phyloP scores from a whole-genome alignment of 805 yeast species.

The Candida chauliodis region DNA sequence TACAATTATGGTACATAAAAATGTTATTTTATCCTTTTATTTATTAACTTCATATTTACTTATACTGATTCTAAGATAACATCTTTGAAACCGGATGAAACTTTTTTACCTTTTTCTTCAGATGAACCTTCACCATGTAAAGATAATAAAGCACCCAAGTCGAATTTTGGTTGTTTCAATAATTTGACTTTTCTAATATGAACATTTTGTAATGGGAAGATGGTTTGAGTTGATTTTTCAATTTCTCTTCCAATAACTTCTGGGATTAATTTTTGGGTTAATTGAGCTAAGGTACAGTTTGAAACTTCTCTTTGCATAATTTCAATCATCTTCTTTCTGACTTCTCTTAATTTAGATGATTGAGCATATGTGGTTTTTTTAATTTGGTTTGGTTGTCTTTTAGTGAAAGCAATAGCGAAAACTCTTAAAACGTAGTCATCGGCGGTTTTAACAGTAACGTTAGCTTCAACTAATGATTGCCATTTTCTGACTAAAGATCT shows the following conservation, averaged over 20 bases:
- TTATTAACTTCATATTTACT: conserved; percentile 9
- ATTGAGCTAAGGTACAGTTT: conserved; percentile 92
- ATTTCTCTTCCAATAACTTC: conserved; percentile 99
- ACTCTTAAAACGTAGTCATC: conserved; percentile 97
- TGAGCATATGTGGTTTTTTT: conserved; percentile 98
- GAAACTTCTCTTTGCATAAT: conserved; percentile 96
- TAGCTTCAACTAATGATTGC: conserved; percentile 98
- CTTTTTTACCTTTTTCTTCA: conserved; percentile 96
- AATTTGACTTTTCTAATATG: conserved; percentile 98
- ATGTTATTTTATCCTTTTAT: neutral
- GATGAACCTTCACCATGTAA: conserved; percentile 94
- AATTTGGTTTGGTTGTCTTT: conserved; percentile 94
- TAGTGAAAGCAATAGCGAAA: conserved; percentile 97
- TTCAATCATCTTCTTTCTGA: conserved; percentile 95
- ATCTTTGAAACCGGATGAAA: conserved; percentile 96
- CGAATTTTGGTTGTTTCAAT: conserved; percentile 98
- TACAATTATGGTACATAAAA: conserved; percentile 1
- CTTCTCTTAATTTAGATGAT: conserved; percentile 94
- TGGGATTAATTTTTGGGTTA: conserved; percentile 95
- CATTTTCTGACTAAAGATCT: conserved; percentile 98
- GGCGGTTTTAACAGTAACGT: conserved; percentile 95
- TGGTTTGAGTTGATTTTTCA: conserved; percentile 90
- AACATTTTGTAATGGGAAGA: conserved; percentile 97
- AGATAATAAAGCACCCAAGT: conserved; percentile 91
- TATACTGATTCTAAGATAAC: conserved; percentile 97